A percentile compares a stretch with the other conserved stretches of the same genome.
Conservation (phyloP, 176 grass and related monocot species). For the Secale cereale region DNA sequence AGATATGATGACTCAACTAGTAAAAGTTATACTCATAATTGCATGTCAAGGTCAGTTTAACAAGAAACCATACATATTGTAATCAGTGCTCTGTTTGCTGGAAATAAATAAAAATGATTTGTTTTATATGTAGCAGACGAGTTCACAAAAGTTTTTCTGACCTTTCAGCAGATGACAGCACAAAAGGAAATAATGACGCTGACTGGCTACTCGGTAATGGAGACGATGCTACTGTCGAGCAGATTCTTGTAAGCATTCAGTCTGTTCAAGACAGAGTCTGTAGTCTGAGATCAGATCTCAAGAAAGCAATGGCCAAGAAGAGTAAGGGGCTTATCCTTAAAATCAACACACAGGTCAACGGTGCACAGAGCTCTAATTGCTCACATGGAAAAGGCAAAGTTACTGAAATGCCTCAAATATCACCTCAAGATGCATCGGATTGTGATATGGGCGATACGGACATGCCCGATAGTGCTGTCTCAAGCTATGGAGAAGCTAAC, state of each 20-base stretch:
- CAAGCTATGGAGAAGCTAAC: constrained; percentile 83
- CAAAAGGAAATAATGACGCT: constrained; percentile 62
- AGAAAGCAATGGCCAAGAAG: constrained; percentile 45
- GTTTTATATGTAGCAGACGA: neutral
- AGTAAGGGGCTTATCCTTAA: constrained; percentile 37
- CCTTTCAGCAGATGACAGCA: constrained; percentile 63
- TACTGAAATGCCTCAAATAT: constrained; percentile 21
- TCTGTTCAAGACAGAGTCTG: constrained; percentile 56
- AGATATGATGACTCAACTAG: constrained; percentile 5
- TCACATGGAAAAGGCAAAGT: constrained; percentile 61
- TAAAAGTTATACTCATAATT: neutral
- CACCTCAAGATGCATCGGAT: constrained; percentile 46
- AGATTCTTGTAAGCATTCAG: constrained; percentile 85
- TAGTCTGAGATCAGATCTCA: constrained; percentile 61
- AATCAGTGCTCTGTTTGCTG: neutral
- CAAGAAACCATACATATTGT: neutral
- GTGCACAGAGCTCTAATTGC: constrained; percentile 58
- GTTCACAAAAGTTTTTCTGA: constrained; percentile 20
- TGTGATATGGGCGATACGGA: constrained; percentile 67
- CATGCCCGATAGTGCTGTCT: constrained; percentile 76
- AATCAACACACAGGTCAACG: constrained; percentile 31
- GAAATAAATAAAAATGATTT: neutral
- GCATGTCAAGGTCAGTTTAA: neutral
- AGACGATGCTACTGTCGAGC: constrained; percentile 53
- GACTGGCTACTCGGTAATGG: constrained; percentile 78